A percentile compares a stretch with the other conserved stretches of the same genome.
phyloP scores from a whole-genome alignment of 2,329 filamentous ascomycete genomes.

The Cadophora sp. region DNA sequence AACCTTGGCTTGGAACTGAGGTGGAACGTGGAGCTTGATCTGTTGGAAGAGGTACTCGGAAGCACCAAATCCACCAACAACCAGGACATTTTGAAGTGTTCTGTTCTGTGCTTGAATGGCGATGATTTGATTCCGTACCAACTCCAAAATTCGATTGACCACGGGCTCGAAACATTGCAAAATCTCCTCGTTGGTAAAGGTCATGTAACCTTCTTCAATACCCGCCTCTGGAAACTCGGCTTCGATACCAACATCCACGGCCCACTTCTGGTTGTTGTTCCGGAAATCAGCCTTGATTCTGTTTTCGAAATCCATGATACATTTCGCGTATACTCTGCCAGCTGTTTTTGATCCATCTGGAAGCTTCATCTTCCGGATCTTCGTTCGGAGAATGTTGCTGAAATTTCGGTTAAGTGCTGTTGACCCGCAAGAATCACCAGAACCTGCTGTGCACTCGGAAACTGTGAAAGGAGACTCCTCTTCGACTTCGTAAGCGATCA shows the following conservation, averaged over 20 bases:
- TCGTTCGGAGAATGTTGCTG: constrained; percentile 95
- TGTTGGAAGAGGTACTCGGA: constrained; percentile 99
- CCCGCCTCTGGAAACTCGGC: constrained; percentile 97
- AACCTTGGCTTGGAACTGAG: constrained; percentile 98
- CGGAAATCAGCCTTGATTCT: constrained; percentile 99
- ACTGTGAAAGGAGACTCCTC: constrained; percentile 98
- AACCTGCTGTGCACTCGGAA: constrained; percentile 95
- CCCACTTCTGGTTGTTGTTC: constrained; percentile 99
- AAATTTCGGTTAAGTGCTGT: constrained; percentile 98
- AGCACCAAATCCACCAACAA: constrained; percentile 97
- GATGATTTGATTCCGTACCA: constrained; percentile 98
- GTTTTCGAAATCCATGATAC: constrained; percentile 99
- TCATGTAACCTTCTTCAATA: constrained; percentile 99
- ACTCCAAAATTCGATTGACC: constrained; percentile 93
- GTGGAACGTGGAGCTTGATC: constrained; percentile 97
- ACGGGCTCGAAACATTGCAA: constrained; percentile 99
- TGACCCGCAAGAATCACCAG: constrained; percentile 97
- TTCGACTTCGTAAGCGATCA: constrained; percentile 98
- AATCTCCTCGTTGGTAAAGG: constrained; percentile 99
- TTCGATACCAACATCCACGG: constrained; percentile 97
- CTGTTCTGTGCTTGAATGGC: constrained; percentile 98
- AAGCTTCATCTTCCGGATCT: constrained; percentile 99
- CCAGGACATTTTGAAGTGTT: constrained; percentile 91
- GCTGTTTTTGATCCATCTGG: constrained; percentile 96
- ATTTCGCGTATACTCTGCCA: constrained; percentile 98